phyloP scores from a whole-genome alignment of 2,329 filamentous ascomycete species.

The Pseudogymnoascus sp. region DNA sequence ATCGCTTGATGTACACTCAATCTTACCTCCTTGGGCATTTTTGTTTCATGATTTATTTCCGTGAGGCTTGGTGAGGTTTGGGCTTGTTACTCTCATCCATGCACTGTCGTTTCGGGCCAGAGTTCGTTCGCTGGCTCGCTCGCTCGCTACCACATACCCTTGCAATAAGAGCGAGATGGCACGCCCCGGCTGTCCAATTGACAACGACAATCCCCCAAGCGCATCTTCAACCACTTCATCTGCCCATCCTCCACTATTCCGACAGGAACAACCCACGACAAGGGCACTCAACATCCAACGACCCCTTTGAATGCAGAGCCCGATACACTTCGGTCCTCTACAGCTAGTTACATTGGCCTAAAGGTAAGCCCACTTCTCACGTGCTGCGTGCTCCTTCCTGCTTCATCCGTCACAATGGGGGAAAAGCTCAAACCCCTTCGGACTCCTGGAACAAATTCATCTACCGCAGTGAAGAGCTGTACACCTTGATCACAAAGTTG shows the following conservation, averaged over 20 bases:
- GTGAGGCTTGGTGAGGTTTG: neutral
- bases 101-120: slow-evolving; percentile 8
- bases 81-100: slow-evolving; percentile 1
- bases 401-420: neutral
- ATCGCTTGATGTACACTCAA: neutral
- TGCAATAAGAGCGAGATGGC: slow-evolving; percentile 8
- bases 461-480: neutral
- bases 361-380: neutral
- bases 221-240: slow-evolving; percentile 9
- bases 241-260: slow-evolving; percentile 8
- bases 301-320: slow-evolving; percentile 3
- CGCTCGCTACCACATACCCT: slow-evolving; percentile 5
- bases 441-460: neutral
- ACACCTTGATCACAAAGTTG: neutral
- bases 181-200: slow-evolving; percentile 6
- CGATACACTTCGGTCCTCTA: neutral
- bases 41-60: slow-evolving; percentile 7
- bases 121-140: slow-evolving; percentile 8
- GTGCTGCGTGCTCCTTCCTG: neutral
- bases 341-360: slow-evolving; percentile 1
- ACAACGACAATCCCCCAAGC: slow-evolving; percentile 9
- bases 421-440: slow-evolving; percentile 4
- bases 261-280: neutral
- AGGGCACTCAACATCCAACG: slow-evolving; percentile 4
- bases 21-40: neutral